Evolutionary conservation across 2,329 filamentous ascomycete species (phyloP), one percentile per base, ranked within the genome.

Genomic region (Venturia oleaginea): DNA sequence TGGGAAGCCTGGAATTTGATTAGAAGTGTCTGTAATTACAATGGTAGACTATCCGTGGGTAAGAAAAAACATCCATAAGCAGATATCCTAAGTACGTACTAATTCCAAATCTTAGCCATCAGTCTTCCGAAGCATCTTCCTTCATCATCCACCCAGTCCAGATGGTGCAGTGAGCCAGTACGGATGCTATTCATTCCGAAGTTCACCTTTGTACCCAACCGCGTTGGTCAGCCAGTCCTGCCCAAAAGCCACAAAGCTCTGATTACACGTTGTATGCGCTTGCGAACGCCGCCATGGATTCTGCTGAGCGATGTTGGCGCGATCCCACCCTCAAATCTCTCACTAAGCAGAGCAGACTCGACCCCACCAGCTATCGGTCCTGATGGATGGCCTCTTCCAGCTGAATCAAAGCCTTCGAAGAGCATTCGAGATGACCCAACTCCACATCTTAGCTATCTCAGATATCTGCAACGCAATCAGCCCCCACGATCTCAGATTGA

Each of bases 1-100:
- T 99, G 95, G 95, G 92, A 97, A 76, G 88, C 89, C 1, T 99
- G 94, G 94, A 88, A 99, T 74, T 82, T 88, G 27, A 89, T 99
- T 71, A 84, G 94, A 63, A 88, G 87, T 63, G 80, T 91, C 65
- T 97, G 92, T 83, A 89, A 87, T 77, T 97, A 99, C 76, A 88
- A 88, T 75, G 78, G 83, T 65, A 85, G 91, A 73, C 81, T 99
- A 43, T 88, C 86, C 71, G 85, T 97, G 76, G 90, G 93, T 96
- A 87, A 80, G 91, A n/a, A 24, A 24, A 17, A 37, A n/a, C 61
- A 57, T 62, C 40, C 64, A 22, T 60, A 64, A 64, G 15, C 37
- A 46, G 38, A 24, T 64, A n/a, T 61, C 27, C 6, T 59, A n/a
- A 19, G 5, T 38, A 19, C 27, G 17, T 13, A 22, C 63, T 64